Conservation (phyloP, 1,284 basidiomycete genomes). For the Tylopilus sp. region DNA sequence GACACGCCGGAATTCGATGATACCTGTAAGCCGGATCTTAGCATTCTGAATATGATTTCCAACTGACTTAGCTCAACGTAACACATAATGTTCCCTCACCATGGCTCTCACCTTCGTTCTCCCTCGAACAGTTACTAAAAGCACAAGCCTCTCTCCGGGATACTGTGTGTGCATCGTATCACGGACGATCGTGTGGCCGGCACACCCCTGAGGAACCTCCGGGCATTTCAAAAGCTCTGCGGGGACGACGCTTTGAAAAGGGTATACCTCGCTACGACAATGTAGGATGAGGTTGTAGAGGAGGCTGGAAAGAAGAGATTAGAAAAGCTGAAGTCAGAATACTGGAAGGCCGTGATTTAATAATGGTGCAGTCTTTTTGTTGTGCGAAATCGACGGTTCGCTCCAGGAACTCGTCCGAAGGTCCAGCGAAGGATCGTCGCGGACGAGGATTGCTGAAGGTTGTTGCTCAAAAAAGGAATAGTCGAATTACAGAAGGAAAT, state of each 20-base stretch:
- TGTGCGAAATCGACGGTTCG: background rate
- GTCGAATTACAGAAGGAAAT: conserved; percentile 5
- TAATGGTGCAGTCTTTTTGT: background rate
- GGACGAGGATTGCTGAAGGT: background rate
- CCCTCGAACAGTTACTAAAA: conserved; percentile 42
- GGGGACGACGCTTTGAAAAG: conserved; percentile 7
- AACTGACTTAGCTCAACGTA: conserved; percentile 26
- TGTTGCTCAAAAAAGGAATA: conserved; percentile 4
- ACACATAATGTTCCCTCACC: background rate
- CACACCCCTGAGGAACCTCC: conserved; percentile 53
- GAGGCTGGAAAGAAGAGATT: conserved; percentile 25
- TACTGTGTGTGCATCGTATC: conserved; percentile 63
- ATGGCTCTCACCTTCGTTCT: background rate
- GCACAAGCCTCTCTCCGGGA: conserved; percentile 47
- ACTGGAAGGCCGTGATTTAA: conserved; percentile 10
- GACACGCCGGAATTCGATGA: conserved; percentile 7
- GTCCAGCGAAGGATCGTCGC: background rate
- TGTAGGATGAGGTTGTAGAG: conserved; percentile 36
- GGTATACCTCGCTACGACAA: conserved; percentile 55
- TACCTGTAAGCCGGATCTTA: conserved; percentile 24
- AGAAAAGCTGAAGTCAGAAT: conserved; percentile 30
- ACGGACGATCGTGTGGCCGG: conserved; percentile 58
- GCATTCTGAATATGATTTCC: conserved; percentile 31
- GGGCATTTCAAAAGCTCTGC: conserved; percentile 50
- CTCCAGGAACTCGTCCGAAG: background rate